Conservation (phyloP, 1,284 basidiomycete genomes). For the Porogramme epimiltina region DNA sequence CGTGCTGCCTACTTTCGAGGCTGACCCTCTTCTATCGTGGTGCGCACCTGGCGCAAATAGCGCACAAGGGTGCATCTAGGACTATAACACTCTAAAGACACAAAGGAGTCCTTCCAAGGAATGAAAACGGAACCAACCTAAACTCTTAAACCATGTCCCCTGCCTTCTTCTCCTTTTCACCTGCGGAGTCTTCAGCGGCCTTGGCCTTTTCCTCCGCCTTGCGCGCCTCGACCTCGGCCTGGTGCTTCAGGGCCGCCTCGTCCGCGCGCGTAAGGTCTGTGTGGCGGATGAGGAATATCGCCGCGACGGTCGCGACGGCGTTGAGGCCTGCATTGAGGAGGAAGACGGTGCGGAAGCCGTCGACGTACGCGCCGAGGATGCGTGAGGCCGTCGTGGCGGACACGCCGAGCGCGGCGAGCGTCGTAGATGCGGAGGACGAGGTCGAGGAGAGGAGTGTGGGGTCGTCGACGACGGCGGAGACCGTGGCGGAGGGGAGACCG, state of each 20-base stretch:
- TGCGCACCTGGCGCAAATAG: no score
- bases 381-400: slow-evolving; percentile 37
- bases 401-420: slow-evolving; percentile 38
- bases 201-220: slow-evolving; percentile 6
- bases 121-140: no score
- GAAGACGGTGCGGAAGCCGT: slow-evolving; percentile 61
- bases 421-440: slow-evolving; percentile 21
- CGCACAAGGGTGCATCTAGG: no score
- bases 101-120: no score
- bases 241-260: slow-evolving; percentile 45
- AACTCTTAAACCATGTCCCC: neutral
- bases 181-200: neutral
- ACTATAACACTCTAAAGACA: no score
- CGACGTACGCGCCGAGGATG: slow-evolving; percentile 57
- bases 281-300: slow-evolving; percentile 58
- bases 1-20: no score
- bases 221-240: slow-evolving; percentile 27
- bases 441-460: slow-evolving; percentile 38
- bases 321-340: slow-evolving; percentile 52
- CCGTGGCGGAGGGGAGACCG: slow-evolving; percentile 35
- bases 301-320: slow-evolving; percentile 48
- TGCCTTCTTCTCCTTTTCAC: neutral
- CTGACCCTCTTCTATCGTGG: no score
- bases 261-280: slow-evolving; percentile 58
- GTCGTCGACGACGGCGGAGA: slow-evolving; percentile 48